Conservation (phyloP, 1,284 basidiomycete species). For the Leccinum solheimii region DNA sequence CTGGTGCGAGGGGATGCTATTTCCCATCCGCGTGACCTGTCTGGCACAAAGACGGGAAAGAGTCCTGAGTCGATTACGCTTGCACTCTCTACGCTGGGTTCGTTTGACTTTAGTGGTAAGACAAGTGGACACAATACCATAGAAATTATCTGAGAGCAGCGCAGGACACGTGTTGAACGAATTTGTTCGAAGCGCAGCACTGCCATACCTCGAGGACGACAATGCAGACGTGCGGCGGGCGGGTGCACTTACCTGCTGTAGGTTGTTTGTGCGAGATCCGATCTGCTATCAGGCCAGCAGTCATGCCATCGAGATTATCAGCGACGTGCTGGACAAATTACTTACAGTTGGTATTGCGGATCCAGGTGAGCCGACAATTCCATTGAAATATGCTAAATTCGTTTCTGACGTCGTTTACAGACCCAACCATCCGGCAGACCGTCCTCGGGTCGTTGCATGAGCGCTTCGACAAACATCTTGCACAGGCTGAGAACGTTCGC, state of each 20-base stretch:
- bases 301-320: slow-evolving; percentile 97
- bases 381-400: not conserved
- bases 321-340: slow-evolving; percentile 96
- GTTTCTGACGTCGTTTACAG: slow-evolving; percentile 40
- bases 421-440: slow-evolving; percentile 81
- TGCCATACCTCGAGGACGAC: slow-evolving; percentile 96
- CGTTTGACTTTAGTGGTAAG: slow-evolving; percentile 92
- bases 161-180: slow-evolving; percentile 92
- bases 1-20: slow-evolving; percentile 54
- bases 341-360: slow-evolving; percentile 97
- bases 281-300: slow-evolving; percentile 97
- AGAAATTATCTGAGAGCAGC: slow-evolving; percentile 15
- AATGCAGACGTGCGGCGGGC: slow-evolving; percentile 86
- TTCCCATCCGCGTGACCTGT: slow-evolving; percentile 57
- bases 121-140: slow-evolving; percentile 5
- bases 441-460: slow-evolving; percentile 90
- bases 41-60: slow-evolving; percentile 50
- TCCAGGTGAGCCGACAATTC: slow-evolving; percentile 63
- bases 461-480: slow-evolving; percentile 97
- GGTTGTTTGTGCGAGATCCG: slow-evolving; percentile 90
- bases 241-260: slow-evolving; percentile 92
- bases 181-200: slow-evolving; percentile 89
- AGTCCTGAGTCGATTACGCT: slow-evolving; percentile 79
- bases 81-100: slow-evolving; percentile 86
- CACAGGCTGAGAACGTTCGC: slow-evolving; percentile 97